phyloP scores from a whole-genome alignment of 164 flowering plant species.

The Macadamia integrifolia region DNA sequence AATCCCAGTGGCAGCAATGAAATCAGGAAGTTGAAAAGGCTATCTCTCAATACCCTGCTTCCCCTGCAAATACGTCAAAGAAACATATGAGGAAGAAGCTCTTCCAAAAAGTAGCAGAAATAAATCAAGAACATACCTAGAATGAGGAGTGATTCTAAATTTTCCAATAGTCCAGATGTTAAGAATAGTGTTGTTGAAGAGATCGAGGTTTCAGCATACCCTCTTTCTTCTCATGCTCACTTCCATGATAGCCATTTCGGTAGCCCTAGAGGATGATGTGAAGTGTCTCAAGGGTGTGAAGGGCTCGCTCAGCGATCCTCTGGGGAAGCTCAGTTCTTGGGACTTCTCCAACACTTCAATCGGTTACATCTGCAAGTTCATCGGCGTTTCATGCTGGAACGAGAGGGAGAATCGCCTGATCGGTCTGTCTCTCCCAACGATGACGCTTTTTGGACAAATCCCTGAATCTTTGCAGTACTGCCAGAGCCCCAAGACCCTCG shows the following conservation, averaged over 20 bases:
- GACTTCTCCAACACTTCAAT: conserved; percentile 20
- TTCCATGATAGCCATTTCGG: background rate
- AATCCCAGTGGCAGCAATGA: too few relatives aligned
- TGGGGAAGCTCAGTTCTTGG: conserved; percentile 25
- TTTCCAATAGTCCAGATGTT: too few relatives aligned
- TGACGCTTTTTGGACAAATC: conserved; percentile 22
- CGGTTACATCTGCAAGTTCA: conserved; percentile 27
- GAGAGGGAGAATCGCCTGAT: conserved; percentile 27
- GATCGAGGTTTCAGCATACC: background rate
- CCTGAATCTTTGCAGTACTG: conserved; percentile 27
- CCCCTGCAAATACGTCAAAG: too few relatives aligned
- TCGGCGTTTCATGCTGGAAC: conserved; percentile 44
- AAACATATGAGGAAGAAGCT: too few relatives aligned
- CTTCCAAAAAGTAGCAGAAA: too few relatives aligned
- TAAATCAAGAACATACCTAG: too few relatives aligned
- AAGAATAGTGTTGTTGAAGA: too few relatives aligned
- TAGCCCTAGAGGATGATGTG: conserved; percentile 30
- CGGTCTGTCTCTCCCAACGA: conserved; percentile 19
- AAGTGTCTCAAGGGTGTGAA: conserved; percentile 27
- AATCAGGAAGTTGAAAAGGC: too few relatives aligned
- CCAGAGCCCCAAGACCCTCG: too few relatives aligned
- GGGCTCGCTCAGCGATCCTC: conserved; percentile 22
- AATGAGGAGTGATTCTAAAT: too few relatives aligned
- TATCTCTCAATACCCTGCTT: too few relatives aligned
- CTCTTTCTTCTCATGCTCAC: background rate